phyloP scores from a whole-genome alignment of 2,329 filamentous ascomycete species.

The Cladosporium halotolerans region DNA sequence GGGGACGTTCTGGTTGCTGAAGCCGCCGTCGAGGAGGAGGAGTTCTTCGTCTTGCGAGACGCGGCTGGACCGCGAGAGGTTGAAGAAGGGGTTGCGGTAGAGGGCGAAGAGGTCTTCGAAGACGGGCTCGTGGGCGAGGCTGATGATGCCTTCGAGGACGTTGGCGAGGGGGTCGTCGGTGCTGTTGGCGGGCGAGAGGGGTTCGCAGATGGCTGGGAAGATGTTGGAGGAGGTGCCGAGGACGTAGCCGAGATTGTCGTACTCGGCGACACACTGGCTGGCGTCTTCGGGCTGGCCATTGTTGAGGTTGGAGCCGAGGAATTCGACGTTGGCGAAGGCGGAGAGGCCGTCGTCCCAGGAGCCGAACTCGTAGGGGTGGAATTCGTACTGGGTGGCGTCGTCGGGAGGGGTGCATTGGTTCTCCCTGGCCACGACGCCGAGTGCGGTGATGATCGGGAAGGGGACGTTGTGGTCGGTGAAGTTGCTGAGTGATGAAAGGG shows the following conservation, averaged over 20 bases:
- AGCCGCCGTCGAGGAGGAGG: constrained; percentile 47
- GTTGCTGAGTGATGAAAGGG: constrained; percentile 30
- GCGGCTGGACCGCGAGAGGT: constrained; percentile 41
- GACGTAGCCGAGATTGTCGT: constrained; percentile 45
- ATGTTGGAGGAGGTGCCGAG: constrained; percentile 41
- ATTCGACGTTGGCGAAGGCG: constrained; percentile 55
- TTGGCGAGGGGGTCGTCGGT: constrained; percentile 17
- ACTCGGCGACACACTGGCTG: constrained; percentile 43
- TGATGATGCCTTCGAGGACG: constrained; percentile 28
- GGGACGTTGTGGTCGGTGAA: constrained; percentile 38
- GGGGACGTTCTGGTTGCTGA: constrained; percentile 47
- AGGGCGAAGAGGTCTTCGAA: constrained; percentile 40
- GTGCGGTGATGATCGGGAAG: constrained; percentile 41
- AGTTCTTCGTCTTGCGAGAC: constrained; percentile 35
- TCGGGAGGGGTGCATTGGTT: constrained; percentile 33
- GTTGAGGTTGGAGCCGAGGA: constrained; percentile 54
- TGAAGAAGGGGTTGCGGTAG: constrained; percentile 58
- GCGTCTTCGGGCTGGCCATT: constrained; percentile 37
- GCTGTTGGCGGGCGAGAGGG: constrained; percentile 16
- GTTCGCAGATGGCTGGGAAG: constrained; percentile 30
- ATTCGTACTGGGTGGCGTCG: constrained; percentile 59
- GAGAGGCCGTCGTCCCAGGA: constrained; percentile 54
- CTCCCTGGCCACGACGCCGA: constrained; percentile 31
- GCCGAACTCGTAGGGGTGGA: constrained; percentile 61
- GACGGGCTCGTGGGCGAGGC: constrained; percentile 22